A percentile compares a stretch with the other conserved stretches of the same genome.
Conservation (phyloP, 2,329 filamentous ascomycete species). For the Phialophora chinensis region DNA sequence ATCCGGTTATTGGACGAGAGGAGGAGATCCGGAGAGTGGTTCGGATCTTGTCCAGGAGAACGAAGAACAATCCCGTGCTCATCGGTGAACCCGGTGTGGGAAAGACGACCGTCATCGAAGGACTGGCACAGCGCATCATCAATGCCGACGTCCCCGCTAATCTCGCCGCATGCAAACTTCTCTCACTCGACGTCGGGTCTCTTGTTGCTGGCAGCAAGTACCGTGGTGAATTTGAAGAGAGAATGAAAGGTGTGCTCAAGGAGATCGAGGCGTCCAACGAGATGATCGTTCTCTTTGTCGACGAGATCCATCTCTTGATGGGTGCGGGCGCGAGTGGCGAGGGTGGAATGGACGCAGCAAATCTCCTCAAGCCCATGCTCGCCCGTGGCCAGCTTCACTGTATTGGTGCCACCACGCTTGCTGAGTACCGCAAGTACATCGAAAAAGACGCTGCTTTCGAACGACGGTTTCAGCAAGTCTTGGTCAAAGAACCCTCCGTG, state of each 20-base stretch:
- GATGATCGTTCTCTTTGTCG: conserved; percentile 96
- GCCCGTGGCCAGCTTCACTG: conserved; percentile 96
- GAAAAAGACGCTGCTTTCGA: conserved; percentile 99
- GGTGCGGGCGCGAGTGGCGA: conserved; percentile 92
- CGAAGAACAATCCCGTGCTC: conserved; percentile 97
- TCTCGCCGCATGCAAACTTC: conserved; percentile 86
- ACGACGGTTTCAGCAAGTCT: conserved; percentile 95
- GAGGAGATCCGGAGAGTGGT: conserved; percentile 92
- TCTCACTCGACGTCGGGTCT: conserved; percentile 93
- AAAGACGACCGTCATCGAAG: conserved; percentile 97
- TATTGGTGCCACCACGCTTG: conserved; percentile 93
- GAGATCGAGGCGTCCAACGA: conserved; percentile 95
- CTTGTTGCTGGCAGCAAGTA: conserved; percentile 98
- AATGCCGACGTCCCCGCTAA: conserved; percentile 97
- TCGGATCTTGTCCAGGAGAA: conserved; percentile 87
- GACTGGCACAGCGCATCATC: conserved; percentile 90
- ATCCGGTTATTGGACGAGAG: conserved; percentile 94
- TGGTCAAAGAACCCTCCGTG: conserved; percentile 92
- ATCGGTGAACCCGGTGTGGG: conserved; percentile 98
- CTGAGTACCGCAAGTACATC: conserved; percentile 97
- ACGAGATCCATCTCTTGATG: conserved; percentile 99
- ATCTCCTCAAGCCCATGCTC: conserved; percentile 96
- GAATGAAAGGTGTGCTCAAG: conserved; percentile 98
- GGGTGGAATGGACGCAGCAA: conserved; percentile 98
- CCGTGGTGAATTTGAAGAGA: conserved; percentile 96